A percentile compares a stretch with the other conserved stretches of the same genome.
These are phyloP conservation scores for Albatrellus ellisii DNA, from an alignment of 768 basidiomycete species.

Conservation along the genomic window DNA sequence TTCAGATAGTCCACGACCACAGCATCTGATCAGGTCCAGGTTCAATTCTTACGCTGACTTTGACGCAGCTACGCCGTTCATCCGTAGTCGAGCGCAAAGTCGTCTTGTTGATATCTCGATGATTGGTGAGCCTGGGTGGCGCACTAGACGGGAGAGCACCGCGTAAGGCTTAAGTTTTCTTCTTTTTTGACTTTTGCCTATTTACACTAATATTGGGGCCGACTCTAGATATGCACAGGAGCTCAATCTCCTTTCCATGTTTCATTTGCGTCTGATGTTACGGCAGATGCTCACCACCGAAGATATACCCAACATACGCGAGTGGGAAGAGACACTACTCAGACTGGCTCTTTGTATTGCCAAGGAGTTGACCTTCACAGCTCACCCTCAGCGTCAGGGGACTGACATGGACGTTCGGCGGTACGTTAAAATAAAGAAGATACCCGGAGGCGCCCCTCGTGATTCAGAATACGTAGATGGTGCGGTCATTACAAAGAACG, in stretches of 20 bases:
- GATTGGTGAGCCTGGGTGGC: slow-evolving; percentile 63
- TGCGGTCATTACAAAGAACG: slow-evolving; percentile 94
- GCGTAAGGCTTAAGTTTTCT: slow-evolving; percentile 42
- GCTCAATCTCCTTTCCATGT: slow-evolving; percentile 76
- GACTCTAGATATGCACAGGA: slow-evolving; percentile 61
- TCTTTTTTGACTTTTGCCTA: background rate
- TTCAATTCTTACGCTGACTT: slow-evolving; percentile 64
- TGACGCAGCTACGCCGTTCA: slow-evolving; percentile 63
- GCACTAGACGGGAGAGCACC: slow-evolving; percentile 78
- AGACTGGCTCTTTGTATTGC: slow-evolving; percentile 78
- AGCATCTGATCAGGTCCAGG: slow-evolving; percentile 43
- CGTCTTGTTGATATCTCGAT: slow-evolving; percentile 41
- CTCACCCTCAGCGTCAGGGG: slow-evolving; percentile 58
- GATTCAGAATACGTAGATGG: slow-evolving; percentile 98
- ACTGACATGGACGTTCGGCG: slow-evolving; percentile 91
- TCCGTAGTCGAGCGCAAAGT: slow-evolving; percentile 76
- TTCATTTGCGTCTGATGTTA: slow-evolving; percentile 82
- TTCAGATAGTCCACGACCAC: slow-evolving; percentile 35
- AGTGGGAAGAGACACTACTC: slow-evolving; percentile 83
- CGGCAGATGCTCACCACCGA: slow-evolving; percentile 82
- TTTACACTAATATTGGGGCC: background rate
- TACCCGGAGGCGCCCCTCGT: slow-evolving; percentile 82
- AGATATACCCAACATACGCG: slow-evolving; percentile 63
- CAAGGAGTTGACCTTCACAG: slow-evolving; percentile 69
- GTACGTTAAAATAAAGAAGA: slow-evolving; percentile 97